A percentile compares a stretch with the other conserved stretches of the same genome.
Conservation (phyloP, 2,329 filamentous ascomycete genomes). For the Samsoniella hepiali region DNA sequence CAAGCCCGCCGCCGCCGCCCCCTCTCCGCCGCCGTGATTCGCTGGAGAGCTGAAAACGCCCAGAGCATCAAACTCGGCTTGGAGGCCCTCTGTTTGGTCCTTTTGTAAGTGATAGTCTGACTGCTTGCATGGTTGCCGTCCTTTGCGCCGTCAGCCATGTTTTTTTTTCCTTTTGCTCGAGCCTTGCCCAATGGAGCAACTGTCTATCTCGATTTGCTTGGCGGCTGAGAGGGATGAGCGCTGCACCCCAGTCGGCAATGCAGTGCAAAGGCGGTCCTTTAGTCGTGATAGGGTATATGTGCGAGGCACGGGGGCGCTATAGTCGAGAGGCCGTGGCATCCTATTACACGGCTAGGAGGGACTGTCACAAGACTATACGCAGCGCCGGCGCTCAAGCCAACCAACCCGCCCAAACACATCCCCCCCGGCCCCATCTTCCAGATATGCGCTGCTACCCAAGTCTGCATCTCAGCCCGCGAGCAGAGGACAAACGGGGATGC, state of each 20-base stretch:
- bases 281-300: background rate
- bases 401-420: too few species aligned
- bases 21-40: too few species aligned
- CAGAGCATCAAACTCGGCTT: background rate
- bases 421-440: background rate
- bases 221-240: background rate
- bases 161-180: background rate
- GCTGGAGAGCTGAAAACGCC: background rate
- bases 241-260: constrained; percentile 12
- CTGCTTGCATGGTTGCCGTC: background rate
- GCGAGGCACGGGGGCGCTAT: background rate
- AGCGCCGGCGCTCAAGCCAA: background rate
- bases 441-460: background rate
- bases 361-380: background rate
- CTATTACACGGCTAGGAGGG: background rate
- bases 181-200: constrained; percentile 9
- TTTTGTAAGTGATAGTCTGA: constrained; percentile 1
- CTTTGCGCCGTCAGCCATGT: background rate
- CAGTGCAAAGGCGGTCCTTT: background rate
- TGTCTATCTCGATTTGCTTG: constrained; percentile 14
- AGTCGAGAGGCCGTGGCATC: background rate
- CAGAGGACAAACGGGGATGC: background rate
- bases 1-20: too few species aligned
- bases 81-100: background rate
- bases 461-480: background rate